Percentiles rank a stretch among this genome's conserved stretches.
Conservation (phyloP, 2,329 filamentous ascomycete genomes). For the Beauveria australis region DNA sequence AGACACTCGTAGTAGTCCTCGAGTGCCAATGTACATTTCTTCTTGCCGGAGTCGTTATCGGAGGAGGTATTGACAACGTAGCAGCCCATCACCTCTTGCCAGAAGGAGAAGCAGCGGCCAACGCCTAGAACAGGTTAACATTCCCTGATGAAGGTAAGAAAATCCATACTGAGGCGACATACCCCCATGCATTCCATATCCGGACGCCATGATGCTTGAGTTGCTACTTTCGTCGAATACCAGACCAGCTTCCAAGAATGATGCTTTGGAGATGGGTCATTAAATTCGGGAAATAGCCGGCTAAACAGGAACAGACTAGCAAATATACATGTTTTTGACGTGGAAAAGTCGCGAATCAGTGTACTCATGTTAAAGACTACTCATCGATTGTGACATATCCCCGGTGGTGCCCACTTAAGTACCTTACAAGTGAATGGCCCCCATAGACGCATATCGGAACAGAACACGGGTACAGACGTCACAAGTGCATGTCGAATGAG, state of each 20-base stretch:
- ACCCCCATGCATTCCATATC: slow-evolving; percentile 77
- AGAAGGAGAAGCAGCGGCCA: slow-evolving; percentile 93
- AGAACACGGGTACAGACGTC: background rate
- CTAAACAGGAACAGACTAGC: background rate
- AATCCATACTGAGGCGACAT: slow-evolving; percentile 25
- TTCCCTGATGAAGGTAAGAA: background rate
- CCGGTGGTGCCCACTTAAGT: background rate
- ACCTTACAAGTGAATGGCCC: background rate
- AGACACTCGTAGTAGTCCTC: slow-evolving; percentile 99
- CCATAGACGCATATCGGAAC: slow-evolving; percentile 5
- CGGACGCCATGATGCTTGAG: slow-evolving; percentile 59
- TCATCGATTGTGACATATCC: background rate
- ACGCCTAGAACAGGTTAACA: slow-evolving; percentile 36
- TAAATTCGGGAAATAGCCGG: background rate
- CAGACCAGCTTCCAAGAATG: background rate
- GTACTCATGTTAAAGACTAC: background rate
- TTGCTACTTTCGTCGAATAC: background rate
- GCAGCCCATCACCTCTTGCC: slow-evolving; percentile 97
- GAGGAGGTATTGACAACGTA: slow-evolving; percentile 88
- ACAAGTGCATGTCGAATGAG: background rate
- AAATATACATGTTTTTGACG: background rate
- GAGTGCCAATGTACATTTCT: slow-evolving; percentile 74
- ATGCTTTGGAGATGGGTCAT: background rate
- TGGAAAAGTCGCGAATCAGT: too few relatives aligned
- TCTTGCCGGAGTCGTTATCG: slow-evolving; percentile 72